Base-by-base conservation (phyloP, 1,284 basidiomycete species). In the Lentinus polychrous region DNA sequence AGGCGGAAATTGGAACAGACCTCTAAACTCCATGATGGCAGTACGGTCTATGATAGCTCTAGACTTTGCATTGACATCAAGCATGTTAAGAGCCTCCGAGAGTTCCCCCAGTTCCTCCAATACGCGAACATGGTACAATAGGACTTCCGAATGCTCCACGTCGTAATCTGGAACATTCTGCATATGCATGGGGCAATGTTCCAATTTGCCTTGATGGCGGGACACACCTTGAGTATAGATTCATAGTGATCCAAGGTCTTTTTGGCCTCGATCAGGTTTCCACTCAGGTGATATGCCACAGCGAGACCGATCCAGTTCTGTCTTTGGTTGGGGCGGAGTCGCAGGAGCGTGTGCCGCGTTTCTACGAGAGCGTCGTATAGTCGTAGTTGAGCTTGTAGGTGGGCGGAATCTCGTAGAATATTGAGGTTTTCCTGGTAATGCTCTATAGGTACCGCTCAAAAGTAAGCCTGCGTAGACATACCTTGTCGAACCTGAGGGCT, bases 251-350 rank as follows among this genome's bases (percentile, higher is more conserved):
- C 83, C 41, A 95, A 66, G 1, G 91, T 81, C 27, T 80, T 78
- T 56, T 81, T 79, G 1, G 93, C 86, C 59, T 91, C 86, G 4
- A 68, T 62, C 4, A 81, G 64, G 57, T 93, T 86, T 5, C 86
- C 88, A 51, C 82, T 88, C 17, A 99, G 74, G 60, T 93, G 87
- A 64, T 94, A 86, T 1, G 94, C 91, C 20, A 97, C 79, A 12
- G 94, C 92, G 45, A 96, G 74, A 1, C 79, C 89, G 45, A 94
- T 71, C 96, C 96, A 99, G 63, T 94, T 90, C 49, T 87, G 79
- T 11, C 95, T 86, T 20, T 90, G 70, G 52, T 86, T 85, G 0
- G 95, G 93, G 20, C 95, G 84, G 20, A 92, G 68, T 45, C 78
- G 78, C 32, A 98, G 77, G 50, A 97, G 79, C 14, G 81, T 82